Evolutionary conservation across 2,329 filamentous ascomycete species (phyloP), one percentile per base, ranked within the genome.

Genomic region (Fusarium phyllophilum): DNA sequence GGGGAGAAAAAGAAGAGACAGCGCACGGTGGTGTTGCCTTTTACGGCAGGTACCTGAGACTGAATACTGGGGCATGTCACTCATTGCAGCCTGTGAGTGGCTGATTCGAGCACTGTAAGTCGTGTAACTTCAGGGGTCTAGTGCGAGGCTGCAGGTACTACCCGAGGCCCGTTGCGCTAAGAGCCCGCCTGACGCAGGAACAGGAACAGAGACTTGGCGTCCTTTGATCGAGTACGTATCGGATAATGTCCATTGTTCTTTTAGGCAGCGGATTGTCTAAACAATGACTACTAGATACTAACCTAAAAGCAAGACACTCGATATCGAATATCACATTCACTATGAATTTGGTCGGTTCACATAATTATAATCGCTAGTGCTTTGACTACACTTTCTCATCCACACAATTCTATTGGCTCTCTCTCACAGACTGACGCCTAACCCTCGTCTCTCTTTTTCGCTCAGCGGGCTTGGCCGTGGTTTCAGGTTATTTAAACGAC

Each of bases 131-230:
- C 67, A 74, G 71, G 63, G 67, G 49, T 64, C 58, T 38, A 46
- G 31, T 48, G 41, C 41, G 22, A 72, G 26, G 68, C 58, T 73
- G 62, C 70, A 75, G 66, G 51, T 61, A 49, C 59, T 68, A 75
- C 34, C 62, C 73, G 70, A 75, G 60, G 42, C 72, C 61, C 62
- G 59, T 68, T 69, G 64, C 74, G 66, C 74, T 75, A 76, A 70
- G 56, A 61, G 46, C 57, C 61, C 64, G 60, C 71, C 68, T 64
- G 75, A 77, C 41, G 75, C 75, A 77, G 75, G 75, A 77, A 77
- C 75, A 67, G 66, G 69, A 67, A 75, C 72, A 67, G 64, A 42
- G 58, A 24, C 56, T 61, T 61, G 66, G 67, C 66, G 39, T 31
- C 22, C 34, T 56, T 56, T 36, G n/a, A 26, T 22, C n/a, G 12